phyloP scores from a whole-genome alignment of 345 rosid species.

The Gossypioides kirkii region DNA sequence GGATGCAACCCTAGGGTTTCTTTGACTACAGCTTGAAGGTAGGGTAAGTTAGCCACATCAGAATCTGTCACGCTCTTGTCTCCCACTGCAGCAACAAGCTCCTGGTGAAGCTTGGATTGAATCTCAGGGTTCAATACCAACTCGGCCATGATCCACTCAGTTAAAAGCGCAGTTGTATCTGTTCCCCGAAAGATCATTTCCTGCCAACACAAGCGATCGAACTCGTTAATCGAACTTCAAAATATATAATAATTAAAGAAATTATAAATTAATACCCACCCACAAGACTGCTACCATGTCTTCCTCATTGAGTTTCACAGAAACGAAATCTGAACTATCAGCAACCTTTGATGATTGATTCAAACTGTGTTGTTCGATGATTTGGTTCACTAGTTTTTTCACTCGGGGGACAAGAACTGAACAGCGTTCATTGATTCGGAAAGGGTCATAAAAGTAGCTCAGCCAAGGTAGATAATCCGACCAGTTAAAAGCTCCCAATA shows the following conservation, averaged over 20 bases:
- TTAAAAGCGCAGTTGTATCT: constrained; percentile 45
- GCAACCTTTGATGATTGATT: neutral
- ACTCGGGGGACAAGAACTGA: constrained; percentile 41
- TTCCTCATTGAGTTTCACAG: constrained; percentile 39
- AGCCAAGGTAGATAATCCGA: constrained; percentile 53
- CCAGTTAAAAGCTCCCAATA: constrained; percentile 60
- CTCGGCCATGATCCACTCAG: constrained; percentile 53
- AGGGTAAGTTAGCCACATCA: constrained; percentile 29
- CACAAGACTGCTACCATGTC: constrained; percentile 50
- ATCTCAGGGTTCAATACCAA: constrained; percentile 33
- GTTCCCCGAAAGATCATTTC: constrained; percentile 59
- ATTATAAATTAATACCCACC: constrained; percentile 23
- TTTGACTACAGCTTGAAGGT: constrained; percentile 42
- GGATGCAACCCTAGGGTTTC: constrained; percentile 52
- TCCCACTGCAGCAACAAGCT: constrained; percentile 21
- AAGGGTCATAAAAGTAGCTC: constrained; percentile 40
- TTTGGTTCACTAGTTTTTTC: constrained; percentile 30
- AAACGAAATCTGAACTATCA: constrained; percentile 39
- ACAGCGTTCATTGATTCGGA: constrained; percentile 36
- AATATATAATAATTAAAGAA: neutral
- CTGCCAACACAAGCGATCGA: constrained; percentile 17
- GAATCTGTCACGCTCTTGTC: constrained; percentile 20
- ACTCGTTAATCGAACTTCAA: neutral
- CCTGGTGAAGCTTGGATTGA: constrained; percentile 29
- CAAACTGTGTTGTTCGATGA: constrained; percentile 33